Conservation (phyloP, 345 rosid genomes). For the Rubroshorea leprosula region DNA sequence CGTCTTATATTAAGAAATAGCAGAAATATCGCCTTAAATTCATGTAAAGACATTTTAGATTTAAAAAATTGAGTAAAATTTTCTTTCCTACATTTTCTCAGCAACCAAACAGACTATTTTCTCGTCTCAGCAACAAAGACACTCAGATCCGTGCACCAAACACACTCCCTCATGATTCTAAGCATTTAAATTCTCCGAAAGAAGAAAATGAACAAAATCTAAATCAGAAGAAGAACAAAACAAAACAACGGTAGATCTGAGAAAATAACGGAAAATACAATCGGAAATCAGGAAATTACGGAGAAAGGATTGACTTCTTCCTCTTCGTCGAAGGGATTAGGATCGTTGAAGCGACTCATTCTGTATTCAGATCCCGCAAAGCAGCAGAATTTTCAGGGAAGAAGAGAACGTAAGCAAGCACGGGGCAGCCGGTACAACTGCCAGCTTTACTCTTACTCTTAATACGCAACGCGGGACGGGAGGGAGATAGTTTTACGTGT, state of each 20-base stretch:
- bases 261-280: background rate
- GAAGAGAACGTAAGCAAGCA: background rate
- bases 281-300: constrained; percentile 26
- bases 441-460: background rate
- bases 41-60: background rate
- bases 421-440: background rate
- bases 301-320: constrained; percentile 95
- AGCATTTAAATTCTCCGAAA: background rate
- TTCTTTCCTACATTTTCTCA: background rate
- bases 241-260: constrained; percentile 35
- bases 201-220: background rate
- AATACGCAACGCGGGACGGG: background rate
- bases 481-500: background rate
- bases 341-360: constrained; percentile 87
- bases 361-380: constrained; percentile 32
- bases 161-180: background rate
- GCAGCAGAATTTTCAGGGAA: background rate
- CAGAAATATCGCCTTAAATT: background rate
- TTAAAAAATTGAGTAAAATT: background rate
- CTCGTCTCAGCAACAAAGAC: background rate
- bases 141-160: constrained; percentile 8
- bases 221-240: background rate
- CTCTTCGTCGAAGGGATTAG: constrained; percentile 94
- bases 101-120: background rate
- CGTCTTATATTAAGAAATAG: too few species aligned